Percentiles rank a stretch among this genome's conserved stretches.
These are phyloP conservation scores for Flammula alnicola DNA, from an alignment of 1,284 basidiomycete species.

Conservation along the genomic window DNA sequence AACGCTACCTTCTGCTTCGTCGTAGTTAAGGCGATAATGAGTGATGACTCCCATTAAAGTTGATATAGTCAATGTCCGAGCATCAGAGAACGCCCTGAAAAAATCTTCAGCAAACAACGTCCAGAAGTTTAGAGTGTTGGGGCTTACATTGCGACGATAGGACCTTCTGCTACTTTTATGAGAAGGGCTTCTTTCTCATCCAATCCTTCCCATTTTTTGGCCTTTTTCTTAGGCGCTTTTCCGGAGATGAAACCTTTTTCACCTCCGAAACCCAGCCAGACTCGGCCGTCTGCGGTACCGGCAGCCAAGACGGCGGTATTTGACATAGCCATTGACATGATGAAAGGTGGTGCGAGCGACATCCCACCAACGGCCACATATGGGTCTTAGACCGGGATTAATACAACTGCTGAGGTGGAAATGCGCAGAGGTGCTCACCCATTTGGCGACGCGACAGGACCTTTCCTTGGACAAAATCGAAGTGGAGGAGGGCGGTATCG, in stretches of 20 bases:
- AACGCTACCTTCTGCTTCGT: constrained; percentile 35
- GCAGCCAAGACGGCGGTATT: constrained; percentile 64
- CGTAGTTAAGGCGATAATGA: constrained; percentile 48
- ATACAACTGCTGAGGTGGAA: constrained; percentile 8
- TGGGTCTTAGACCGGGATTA: constrained; percentile 37
- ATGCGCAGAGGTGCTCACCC: constrained; percentile 42
- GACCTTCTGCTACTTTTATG: constrained; percentile 65
- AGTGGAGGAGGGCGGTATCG: constrained; percentile 70
- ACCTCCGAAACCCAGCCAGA: constrained; percentile 71
- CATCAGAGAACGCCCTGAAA: constrained; percentile 53
- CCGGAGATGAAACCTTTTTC: constrained; percentile 47
- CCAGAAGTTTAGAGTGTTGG: too few species aligned
- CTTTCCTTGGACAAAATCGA: constrained; percentile 62
- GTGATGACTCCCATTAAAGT: constrained; percentile 64
- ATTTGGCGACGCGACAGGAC: constrained; percentile 63
- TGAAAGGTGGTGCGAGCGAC: constrained; percentile 73
- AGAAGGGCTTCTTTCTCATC: constrained; percentile 48
- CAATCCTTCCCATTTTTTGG: constrained; percentile 75
- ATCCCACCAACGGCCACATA: constrained; percentile 47
- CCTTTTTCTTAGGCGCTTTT: constrained; percentile 53
- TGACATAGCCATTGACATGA: constrained; percentile 63
- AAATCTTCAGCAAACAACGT: too few species aligned
- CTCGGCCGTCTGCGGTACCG: constrained; percentile 73
- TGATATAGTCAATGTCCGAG: constrained; percentile 52
- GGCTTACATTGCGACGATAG: constrained; percentile 68